A percentile compares a stretch with the other conserved stretches of the same genome.
Conservation (phyloP, 306 rosid genomes). For the Ochetophila trinervis region DNA sequence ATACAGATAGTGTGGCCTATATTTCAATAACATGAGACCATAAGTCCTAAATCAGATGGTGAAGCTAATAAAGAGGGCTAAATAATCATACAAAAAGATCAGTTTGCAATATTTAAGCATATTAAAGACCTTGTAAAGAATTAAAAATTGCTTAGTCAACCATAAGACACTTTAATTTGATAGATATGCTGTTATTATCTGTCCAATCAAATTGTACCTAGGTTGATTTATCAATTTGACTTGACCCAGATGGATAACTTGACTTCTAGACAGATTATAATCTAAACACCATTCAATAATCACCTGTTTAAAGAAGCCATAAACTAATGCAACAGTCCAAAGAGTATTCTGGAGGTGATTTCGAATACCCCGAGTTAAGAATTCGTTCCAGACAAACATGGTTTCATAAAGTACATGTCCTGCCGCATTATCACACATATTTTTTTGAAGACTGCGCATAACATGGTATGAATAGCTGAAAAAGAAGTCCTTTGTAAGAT, state of each 20-base stretch:
- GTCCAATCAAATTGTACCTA: too few relatives aligned
- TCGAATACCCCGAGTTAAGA: constrained; percentile 85
- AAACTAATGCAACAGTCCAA: constrained; percentile 92
- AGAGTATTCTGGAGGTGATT: constrained; percentile 65
- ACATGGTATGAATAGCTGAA: constrained; percentile 96
- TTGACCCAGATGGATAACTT: not conserved
- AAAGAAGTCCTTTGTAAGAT: constrained; percentile 97
- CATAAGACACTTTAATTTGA: too few relatives aligned
- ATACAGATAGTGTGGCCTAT: constrained; percentile 62
- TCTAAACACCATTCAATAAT: constrained; percentile 12
- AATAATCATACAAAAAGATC: not conserved
- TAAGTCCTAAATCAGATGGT: constrained; percentile 17
- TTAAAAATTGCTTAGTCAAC: not conserved
- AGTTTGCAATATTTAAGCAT: not conserved
- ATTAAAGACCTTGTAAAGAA: not conserved
- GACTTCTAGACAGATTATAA: not conserved
- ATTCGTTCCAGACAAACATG: constrained; percentile 96
- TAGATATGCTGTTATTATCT: too few relatives aligned
- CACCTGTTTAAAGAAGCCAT: constrained; percentile 95
- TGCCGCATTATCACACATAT: constrained; percentile 53
- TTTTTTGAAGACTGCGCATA: constrained; percentile 91
- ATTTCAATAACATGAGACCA: constrained; percentile 31
- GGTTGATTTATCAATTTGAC: too few relatives aligned
- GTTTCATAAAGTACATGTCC: constrained; percentile 74
- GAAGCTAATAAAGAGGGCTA: not conserved